Evolutionary conservation across 139 green algal genomes (phyloP), one percentile per base, ranked within the genome.

Genomic region (Chlorokybus atmophyticus): DNA sequence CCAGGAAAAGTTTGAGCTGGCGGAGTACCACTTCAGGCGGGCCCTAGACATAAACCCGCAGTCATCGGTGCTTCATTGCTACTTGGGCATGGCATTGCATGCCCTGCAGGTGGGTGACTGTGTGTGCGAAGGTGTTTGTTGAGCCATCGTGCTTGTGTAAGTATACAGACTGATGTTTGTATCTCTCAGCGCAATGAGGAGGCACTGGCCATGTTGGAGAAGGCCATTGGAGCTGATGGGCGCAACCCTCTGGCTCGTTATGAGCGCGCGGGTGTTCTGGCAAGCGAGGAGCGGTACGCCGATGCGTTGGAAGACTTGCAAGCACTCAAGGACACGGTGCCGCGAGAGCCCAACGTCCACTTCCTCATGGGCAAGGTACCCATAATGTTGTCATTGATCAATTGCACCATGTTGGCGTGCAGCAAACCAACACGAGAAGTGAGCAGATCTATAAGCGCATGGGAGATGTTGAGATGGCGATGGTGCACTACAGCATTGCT

Each of bases 181-280:
- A 44, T 44, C 35, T 44, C 17, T 24, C 71, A 79, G 32, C 50
- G 80, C 26, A 62, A 62, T 40, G 32, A 39, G 0, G 75, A 91
- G 50, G 89, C 89, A 2, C 74, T 93, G 28, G 62, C 71, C 3
- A 62, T 75, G 52, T 77, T 95, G 48, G 38, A 81, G 61, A 42
- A 66, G 24, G 88, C 88, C 8, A 85, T 93, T 38, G 59, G 60
- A 1, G 56, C 81, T 1, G 89, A 96, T 62, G 68, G 59, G 5
- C 59, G 67, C 51, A 97, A 97, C 67, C 87, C 90, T 17, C 79
- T 96, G 48, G 87, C 89, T n/a, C n/a, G n/a, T n/a, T n/a, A n/a
- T n/a, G n/a, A 21, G 35, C 35, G 35, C 35, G 35, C 10, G 10
- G 10, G 10, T 44, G 35, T 14, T 14, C 35, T 14, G 14, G 10